phyloP scores from a whole-genome alignment of 352 stramenopile species.

The Phytopythium chamaehyphon region DNA sequence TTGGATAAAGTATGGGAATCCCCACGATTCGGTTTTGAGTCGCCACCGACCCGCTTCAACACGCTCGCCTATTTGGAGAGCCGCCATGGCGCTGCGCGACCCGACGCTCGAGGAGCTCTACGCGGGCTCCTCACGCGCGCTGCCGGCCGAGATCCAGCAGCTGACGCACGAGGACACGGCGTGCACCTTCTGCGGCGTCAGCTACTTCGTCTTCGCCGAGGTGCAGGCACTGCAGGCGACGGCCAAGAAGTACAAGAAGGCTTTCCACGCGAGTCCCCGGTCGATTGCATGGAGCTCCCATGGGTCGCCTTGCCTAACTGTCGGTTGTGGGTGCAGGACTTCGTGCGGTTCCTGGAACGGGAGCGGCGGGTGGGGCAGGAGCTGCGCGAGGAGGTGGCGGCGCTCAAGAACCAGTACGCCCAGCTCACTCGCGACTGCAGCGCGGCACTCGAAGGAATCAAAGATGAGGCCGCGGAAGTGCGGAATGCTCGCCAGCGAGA shows the following conservation, averaged over 20 bases:
- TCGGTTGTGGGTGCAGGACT: constrained; percentile 23
- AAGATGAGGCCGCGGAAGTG: constrained; percentile 14
- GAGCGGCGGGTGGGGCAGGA: constrained; percentile 39
- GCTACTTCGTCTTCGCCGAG: constrained; percentile 85
- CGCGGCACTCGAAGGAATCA: not conserved
- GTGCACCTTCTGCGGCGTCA: constrained; percentile 82
- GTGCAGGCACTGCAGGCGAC: constrained; percentile 70
- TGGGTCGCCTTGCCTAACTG: constrained; percentile 4
- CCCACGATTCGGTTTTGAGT: not conserved
- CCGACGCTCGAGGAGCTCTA: constrained; percentile 72
- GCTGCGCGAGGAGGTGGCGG: constrained; percentile 31
- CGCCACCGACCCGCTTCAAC: not conserved
- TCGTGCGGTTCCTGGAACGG: constrained; percentile 63
- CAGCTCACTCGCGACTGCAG: constrained; percentile 15
- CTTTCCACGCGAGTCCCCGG: constrained; percentile 41
- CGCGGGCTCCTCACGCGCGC: constrained; percentile 45
- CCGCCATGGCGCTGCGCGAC: constrained; percentile 40
- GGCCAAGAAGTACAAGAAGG: constrained; percentile 67
- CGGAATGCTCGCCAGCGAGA: constrained; percentile 15
- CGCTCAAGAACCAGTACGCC: constrained; percentile 36
- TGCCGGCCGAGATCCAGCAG: constrained; percentile 67
- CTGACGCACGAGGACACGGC: constrained; percentile 66
- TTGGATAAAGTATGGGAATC: not conserved
- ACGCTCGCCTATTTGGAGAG: too few species aligned
- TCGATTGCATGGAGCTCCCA: too few species aligned